phyloP scores from a whole-genome alignment of 352 stramenopile species.

The Pythium vanterpoolii region DNA sequence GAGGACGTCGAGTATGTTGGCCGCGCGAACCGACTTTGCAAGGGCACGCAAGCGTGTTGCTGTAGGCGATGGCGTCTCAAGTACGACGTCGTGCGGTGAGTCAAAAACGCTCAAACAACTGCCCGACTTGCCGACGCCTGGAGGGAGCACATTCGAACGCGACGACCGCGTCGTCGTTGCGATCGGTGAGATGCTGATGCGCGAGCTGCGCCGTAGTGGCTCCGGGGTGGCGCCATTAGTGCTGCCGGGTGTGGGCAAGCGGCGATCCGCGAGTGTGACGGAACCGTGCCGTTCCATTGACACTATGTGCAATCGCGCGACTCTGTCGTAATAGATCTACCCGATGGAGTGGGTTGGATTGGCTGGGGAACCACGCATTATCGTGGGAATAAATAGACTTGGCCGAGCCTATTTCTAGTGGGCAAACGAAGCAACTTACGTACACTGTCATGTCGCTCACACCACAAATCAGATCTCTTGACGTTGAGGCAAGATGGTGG shows the following conservation, averaged over 20 bases:
- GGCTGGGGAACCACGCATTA: too few relatives aligned
- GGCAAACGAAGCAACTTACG: too few relatives aligned
- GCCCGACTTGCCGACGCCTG: too few relatives aligned
- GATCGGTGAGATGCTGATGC: conserved; percentile 18
- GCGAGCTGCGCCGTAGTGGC: background rate
- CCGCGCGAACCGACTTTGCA: conserved; percentile 49
- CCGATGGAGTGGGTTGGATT: too few relatives aligned
- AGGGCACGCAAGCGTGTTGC: conserved; percentile 41
- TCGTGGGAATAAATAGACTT: too few relatives aligned
- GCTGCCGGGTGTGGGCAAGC: conserved; percentile 1
- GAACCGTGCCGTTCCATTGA: background rate
- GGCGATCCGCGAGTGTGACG: conserved; percentile 1
- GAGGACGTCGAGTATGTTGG: conserved; percentile 42
- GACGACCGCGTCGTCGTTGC: conserved; percentile 2
- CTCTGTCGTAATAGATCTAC: background rate
- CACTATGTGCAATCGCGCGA: background rate
- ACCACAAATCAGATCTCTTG: too few relatives aligned
- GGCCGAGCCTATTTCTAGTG: too few relatives aligned
- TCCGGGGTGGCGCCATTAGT: background rate
- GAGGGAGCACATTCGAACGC: background rate
- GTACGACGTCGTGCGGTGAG: conserved; percentile 17
- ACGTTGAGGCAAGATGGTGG: too few relatives aligned
- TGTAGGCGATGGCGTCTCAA: conserved; percentile 34
- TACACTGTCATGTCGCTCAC: too few relatives aligned
- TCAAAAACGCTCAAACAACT: too few relatives aligned